Evolutionary conservation across 2,329 filamentous ascomycete genomes (phyloP), one percentile per base, ranked within the genome.

Genomic region (Talaromyces sp.): DNA sequence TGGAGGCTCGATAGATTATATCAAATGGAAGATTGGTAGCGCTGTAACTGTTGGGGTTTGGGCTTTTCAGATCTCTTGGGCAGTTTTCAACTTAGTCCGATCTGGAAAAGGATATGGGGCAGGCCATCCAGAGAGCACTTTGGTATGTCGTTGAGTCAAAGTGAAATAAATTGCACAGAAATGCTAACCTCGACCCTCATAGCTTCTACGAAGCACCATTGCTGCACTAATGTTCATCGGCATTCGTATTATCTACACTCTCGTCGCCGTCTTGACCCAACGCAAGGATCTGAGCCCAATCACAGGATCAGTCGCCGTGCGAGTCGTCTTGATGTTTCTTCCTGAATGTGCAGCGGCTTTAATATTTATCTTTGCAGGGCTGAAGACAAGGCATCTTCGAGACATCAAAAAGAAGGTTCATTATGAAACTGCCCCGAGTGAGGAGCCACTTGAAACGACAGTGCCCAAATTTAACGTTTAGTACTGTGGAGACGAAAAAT

Each of bases 261-360:
- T 46, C 3, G 30, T 36, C 7, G 43, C 43, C 7, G 43, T 46
- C 19, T 30, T 27, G 29, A 50, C 51, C 7, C 36, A 42, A 32
- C 13, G 14, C 10, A 22, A 27, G 22, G 29, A 46, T 29, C 36
- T 54, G 8, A 54, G 37, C 22, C 47, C 51, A 4, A 44, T 54
- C 10, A 22, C 32, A 11, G 51, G 42, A 11, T 41, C 47, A 2
- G 44, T 42, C 13, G 33, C 47, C 10, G 47, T 54, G 13, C 47
- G 51, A 9, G 41, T 54, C 3, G 20, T 50, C 1, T 35, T 54
- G 6, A 45, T 49, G 42, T 50, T 54, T 16, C 41, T 54, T 14
- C 51, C 47, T 3, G 51, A 54, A 35, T 30, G 22, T 2, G n/a
- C 45, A 7, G 41, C 40, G 4, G 37, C 50, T 17, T 3, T 41